phyloP scores from a whole-genome alignment of 306 rosid species.

The Crataegus laevigata region DNA sequence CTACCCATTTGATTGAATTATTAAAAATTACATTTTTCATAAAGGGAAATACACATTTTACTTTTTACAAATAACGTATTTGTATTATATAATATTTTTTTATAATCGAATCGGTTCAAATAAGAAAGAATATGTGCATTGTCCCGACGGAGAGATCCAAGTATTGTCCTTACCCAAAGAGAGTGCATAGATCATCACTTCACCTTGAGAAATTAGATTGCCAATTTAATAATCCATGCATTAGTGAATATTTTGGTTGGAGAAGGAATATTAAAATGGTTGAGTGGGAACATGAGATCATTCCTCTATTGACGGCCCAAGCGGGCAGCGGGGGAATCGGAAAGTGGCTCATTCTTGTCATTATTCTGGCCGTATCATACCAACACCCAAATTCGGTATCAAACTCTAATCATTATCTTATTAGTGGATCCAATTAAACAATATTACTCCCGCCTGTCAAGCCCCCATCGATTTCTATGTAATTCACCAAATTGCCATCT shows the following conservation, averaged over 20 bases:
- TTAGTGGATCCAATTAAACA: constrained; percentile 26
- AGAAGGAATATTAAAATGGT: not conserved
- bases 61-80: too few relatives aligned
- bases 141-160: too few relatives aligned
- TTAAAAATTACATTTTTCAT: too few relatives aligned
- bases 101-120: too few relatives aligned
- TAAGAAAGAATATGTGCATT: too few relatives aligned
- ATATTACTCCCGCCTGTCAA: constrained; percentile 22
- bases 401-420: constrained; percentile 28
- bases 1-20: too few relatives aligned
- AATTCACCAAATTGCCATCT: constrained; percentile 30
- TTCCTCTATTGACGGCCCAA: constrained; percentile 52
- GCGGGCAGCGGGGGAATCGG: not conserved
- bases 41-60: too few relatives aligned
- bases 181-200: too few relatives aligned
- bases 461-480: constrained; percentile 17
- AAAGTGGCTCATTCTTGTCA: constrained; percentile 33
- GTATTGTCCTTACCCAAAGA: too few relatives aligned
- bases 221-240: not conserved
- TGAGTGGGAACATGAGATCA: constrained; percentile 40
- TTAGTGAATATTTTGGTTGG: too few relatives aligned
- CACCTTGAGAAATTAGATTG: too few relatives aligned
- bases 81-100: too few relatives aligned
- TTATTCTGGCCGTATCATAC: constrained; percentile 44
- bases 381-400: constrained; percentile 37